A percentile compares a stretch with the other conserved stretches of the same genome.
Evolutionary conservation across 371 early-diverging fungal genomes (phyloP).

Genomic region (Mucor irregularis): DNA sequence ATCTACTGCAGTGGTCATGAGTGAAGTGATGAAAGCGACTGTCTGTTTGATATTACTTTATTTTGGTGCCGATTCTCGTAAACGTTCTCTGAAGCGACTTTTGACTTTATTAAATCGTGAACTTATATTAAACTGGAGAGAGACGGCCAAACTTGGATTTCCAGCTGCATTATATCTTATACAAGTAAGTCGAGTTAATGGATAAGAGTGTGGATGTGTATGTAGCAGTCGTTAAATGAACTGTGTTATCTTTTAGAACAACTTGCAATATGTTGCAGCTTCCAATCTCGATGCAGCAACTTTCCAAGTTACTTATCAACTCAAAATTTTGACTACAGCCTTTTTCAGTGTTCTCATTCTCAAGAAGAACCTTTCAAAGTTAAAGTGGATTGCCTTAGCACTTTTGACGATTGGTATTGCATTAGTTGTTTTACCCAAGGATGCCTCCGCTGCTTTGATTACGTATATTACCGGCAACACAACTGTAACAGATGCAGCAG

Average conservation of each 20-base stretch:
- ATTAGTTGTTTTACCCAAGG: constrained; percentile 62
- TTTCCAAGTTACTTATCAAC: constrained; percentile 95
- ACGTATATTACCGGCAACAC: constrained; percentile 15
- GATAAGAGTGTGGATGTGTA: background rate
- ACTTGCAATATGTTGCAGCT: constrained; percentile 91
- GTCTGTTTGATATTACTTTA: constrained; percentile 66
- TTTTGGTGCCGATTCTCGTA: constrained; percentile 19
- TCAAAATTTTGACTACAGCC: constrained; percentile 96
- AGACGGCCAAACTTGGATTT: constrained; percentile 63
- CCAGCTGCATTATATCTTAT: constrained; percentile 92
- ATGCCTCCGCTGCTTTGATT: constrained; percentile 14
- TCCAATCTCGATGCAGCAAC: constrained; percentile 92
- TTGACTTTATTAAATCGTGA: constrained; percentile 33
- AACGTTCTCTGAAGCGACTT: constrained; percentile 27
- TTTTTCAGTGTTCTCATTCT: constrained; percentile 86
- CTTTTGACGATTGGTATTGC: constrained; percentile 87
- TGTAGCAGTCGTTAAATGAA: no score
- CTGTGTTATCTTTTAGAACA: constrained; percentile 59
- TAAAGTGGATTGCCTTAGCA: constrained; percentile 85
- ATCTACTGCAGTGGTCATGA: constrained; percentile 88
- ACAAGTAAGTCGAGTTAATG: constrained; percentile 49
- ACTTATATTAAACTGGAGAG: constrained; percentile 43
- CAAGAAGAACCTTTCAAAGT: constrained; percentile 56
- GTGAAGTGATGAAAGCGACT: constrained; percentile 79
- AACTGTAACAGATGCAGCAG: background rate